phyloP scores from a whole-genome alignment of 1,284 basidiomycete species.

The Fistulina hepatica region DNA sequence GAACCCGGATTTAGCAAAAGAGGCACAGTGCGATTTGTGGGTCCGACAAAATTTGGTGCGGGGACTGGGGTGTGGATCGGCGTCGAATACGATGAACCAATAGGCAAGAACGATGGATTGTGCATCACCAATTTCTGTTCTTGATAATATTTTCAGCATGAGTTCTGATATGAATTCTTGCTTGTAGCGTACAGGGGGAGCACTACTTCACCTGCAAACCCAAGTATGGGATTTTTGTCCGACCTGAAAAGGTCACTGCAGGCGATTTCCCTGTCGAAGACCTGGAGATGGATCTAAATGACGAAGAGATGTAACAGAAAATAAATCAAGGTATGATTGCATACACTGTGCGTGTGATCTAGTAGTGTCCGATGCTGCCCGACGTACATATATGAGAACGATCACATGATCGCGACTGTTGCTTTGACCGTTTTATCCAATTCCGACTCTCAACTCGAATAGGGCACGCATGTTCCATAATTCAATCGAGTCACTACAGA shows the following conservation, averaged over 20 bases:
- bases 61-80: constrained; percentile 82
- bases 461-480: no score
- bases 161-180: no score
- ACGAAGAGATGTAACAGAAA: constrained; percentile 82
- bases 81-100: constrained; percentile 91
- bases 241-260: constrained; percentile 71
- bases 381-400: no score
- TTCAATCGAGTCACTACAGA: no score
- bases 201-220: constrained; percentile 74
- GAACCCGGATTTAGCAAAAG: constrained; percentile 62
- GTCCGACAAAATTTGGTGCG: constrained; percentile 67
- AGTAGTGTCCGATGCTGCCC: no score
- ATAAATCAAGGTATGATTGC: no score
- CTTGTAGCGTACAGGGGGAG: constrained; percentile 70
- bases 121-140: constrained; percentile 33
- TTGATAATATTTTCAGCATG: constrained; percentile 5
- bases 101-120: constrained; percentile 94
- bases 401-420: no score
- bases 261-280: constrained; percentile 86
- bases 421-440: no score
- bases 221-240: constrained; percentile 81
- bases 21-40: constrained; percentile 81
- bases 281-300: constrained; percentile 40
- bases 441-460: no score
- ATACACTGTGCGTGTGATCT: no score